Percentiles rank a stretch among this genome's conserved stretches.
Conservation (phyloP, 768 basidiomycete genomes). For the Rhizopogon vulgaris region DNA sequence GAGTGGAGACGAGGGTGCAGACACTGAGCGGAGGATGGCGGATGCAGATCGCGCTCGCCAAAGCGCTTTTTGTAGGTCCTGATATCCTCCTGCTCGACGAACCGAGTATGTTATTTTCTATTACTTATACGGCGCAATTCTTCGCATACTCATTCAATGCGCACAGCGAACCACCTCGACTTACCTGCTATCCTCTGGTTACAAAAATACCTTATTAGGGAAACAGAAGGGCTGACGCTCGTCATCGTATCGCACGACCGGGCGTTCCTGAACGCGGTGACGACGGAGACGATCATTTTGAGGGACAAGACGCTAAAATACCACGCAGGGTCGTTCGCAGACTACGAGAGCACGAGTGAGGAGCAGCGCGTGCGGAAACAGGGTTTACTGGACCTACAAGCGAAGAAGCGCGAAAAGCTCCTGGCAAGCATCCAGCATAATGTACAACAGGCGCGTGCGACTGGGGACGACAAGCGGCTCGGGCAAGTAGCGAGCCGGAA, state of each 20-base stretch:
- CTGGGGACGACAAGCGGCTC: conserved; percentile 55
- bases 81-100: conserved; percentile 60
- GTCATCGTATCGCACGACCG: conserved; percentile 64
- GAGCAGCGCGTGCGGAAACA: conserved; percentile 40
- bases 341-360: conserved; percentile 40
- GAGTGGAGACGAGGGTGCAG: conserved; percentile 21
- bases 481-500: conserved; percentile 50
- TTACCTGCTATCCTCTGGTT: conserved; percentile 48
- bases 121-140: neutral
- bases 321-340: conserved; percentile 50
- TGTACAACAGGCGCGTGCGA: conserved; percentile 43
- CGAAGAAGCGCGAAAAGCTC: conserved; percentile 44
- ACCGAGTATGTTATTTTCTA: conserved; percentile 28
- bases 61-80: conserved; percentile 47
- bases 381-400: conserved; percentile 37
- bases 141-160: neutral
- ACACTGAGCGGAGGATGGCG: conserved; percentile 63
- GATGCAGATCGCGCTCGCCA: conserved; percentile 53
- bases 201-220: conserved; percentile 41
- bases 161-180: conserved; percentile 37
- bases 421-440: conserved; percentile 50
- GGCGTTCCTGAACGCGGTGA: conserved; percentile 52
- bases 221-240: conserved; percentile 35
- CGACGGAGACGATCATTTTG: conserved; percentile 57
- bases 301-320: conserved; percentile 46